Conservation (phyloP, 1,284 basidiomycete genomes). For the Vanrija sp. region DNA sequence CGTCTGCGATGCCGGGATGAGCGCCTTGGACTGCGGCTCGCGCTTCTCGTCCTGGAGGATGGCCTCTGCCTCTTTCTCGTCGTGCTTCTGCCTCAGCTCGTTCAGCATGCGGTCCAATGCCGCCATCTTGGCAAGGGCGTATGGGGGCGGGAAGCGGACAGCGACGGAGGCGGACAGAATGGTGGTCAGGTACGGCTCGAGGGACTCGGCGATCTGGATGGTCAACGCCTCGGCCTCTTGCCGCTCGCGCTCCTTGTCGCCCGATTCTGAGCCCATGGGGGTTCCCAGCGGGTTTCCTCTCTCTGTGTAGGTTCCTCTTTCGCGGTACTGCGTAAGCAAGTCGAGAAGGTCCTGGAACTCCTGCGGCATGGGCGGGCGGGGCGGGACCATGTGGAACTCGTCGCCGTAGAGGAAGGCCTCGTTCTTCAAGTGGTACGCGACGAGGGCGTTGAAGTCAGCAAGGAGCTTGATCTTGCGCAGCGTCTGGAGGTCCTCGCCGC, state of each 20-base stretch:
- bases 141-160: slow-evolving; percentile 81
- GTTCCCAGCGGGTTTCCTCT: not conserved
- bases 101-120: slow-evolving; percentile 71
- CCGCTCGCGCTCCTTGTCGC: slow-evolving; percentile 62
- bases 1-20: not conserved
- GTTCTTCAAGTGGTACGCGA: slow-evolving; percentile 79
- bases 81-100: slow-evolving; percentile 66
- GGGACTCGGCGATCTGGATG: slow-evolving; percentile 60
- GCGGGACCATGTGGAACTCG: slow-evolving; percentile 75
- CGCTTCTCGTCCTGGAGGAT: slow-evolving; percentile 67
- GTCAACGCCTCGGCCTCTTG: slow-evolving; percentile 51
- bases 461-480: slow-evolving; percentile 86
- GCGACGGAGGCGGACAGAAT: slow-evolving; percentile 89
- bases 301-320: too few relatives aligned
- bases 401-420: slow-evolving; percentile 95
- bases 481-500: slow-evolving; percentile 79
- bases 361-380: slow-evolving; percentile 27
- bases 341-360: slow-evolving; percentile 37
- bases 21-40: not conserved
- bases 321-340: slow-evolving; percentile 15
- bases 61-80: slow-evolving; percentile 65
- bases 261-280: slow-evolving; percentile 22
- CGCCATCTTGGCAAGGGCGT: slow-evolving; percentile 79
- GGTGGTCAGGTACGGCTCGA: slow-evolving; percentile 75
- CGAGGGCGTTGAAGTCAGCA: slow-evolving; percentile 83